These are phyloP conservation scores for Podospora anserina DNA, from an alignment of 495 filamentous ascomycete genomes.

Conservation along the genomic window DNA sequence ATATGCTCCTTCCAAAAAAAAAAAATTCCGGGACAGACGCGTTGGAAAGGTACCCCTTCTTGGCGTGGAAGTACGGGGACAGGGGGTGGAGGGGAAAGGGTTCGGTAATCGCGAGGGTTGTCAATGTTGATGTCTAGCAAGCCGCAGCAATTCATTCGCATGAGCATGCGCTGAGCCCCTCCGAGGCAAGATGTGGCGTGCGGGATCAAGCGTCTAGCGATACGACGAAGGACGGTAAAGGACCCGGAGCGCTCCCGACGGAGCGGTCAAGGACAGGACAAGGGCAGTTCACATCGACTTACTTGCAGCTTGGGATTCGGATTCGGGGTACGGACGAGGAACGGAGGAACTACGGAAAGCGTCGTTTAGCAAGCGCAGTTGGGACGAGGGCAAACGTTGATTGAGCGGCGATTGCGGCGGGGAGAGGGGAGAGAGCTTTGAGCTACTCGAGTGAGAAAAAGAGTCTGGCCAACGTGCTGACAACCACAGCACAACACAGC, in stretches of 20 bases:
- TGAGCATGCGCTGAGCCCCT: conserved; percentile 8
- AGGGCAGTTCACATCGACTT: not conserved
- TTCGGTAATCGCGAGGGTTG: not conserved
- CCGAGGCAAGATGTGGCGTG: conserved; percentile 6
- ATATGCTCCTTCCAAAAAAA: not conserved
- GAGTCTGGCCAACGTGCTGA: not conserved
- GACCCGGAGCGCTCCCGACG: conserved; percentile 4
- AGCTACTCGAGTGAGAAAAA: not conserved
- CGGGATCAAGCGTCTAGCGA: conserved; percentile 8
- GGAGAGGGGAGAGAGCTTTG: not conserved
- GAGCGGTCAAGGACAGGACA: conserved; percentile 11
- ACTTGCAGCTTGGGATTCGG: not conserved
- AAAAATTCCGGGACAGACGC: not conserved
- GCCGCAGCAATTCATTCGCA: conserved; percentile 10
- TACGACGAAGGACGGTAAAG: conserved; percentile 4
- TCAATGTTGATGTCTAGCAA: not conserved
- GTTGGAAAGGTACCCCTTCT: not conserved
- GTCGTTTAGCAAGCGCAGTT: not conserved
- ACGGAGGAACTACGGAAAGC: not conserved
- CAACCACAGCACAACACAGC: not conserved
- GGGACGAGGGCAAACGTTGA: not conserved
- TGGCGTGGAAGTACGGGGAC: not conserved
- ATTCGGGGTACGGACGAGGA: not conserved
- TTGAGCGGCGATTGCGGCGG: not conserved
- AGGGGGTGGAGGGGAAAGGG: not conserved